Evolutionary conservation across 805 yeast species (phyloP).

Genomic region (Saturnispora quitensis): DNA sequence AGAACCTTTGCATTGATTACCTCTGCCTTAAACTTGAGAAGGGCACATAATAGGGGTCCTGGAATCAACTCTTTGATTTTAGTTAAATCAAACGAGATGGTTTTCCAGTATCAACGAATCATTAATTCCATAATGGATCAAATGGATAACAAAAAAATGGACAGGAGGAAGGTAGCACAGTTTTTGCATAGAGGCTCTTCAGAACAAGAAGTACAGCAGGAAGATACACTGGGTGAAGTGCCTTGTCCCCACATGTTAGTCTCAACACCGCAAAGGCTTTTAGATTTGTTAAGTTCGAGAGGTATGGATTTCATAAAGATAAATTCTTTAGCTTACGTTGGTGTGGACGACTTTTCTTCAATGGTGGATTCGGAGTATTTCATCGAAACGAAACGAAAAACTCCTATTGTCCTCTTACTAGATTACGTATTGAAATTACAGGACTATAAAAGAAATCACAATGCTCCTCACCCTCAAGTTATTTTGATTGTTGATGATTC

Average conservation of each 20-base stretch:
- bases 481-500: conserved; percentile 20
- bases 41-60: conserved; percentile 18
- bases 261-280: conserved; percentile 29
- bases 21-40: conserved; percentile 20
- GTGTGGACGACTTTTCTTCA: conserved; percentile 28
- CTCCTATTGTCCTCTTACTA: conserved; percentile 25
- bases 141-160: background rate
- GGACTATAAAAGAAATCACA: conserved; percentile 24
- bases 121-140: conserved; percentile 11
- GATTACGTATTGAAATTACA: conserved; percentile 26
- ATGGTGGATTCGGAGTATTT: conserved; percentile 19
- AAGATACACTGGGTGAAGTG: conserved; percentile 14
- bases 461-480: conserved; percentile 26
- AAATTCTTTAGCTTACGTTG: conserved; percentile 21
- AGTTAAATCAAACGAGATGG: conserved; percentile 23
- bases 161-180: conserved; percentile 19
- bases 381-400: conserved; percentile 14
- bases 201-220: conserved; percentile 20
- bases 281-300: conserved; percentile 27
- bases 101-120: conserved; percentile 17
- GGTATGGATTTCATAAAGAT: conserved; percentile 26
- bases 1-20: conserved; percentile 20
- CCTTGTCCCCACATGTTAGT: conserved; percentile 27
- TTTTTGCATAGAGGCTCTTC: conserved; percentile 23
- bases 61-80: conserved; percentile 25